phyloP scores from a whole-genome alignment of 768 basidiomycete genomes.

The Macrolepiota albuminosa region DNA sequence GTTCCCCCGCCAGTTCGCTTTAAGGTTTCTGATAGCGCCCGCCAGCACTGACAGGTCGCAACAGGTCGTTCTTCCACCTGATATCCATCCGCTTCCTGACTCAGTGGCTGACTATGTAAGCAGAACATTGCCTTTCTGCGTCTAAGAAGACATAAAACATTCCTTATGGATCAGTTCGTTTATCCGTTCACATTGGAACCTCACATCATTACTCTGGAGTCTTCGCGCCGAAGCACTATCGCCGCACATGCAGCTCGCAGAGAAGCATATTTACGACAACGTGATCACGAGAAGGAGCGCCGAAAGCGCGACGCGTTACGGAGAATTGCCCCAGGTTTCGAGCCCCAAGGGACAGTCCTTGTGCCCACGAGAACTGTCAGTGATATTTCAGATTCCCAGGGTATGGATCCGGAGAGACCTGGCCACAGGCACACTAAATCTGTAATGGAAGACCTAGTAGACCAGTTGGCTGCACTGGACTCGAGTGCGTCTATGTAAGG shows the following conservation, averaged over 20 bases:
- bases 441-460: slow-evolving; percentile 81
- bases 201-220: slow-evolving; percentile 73
- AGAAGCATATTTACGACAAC: slow-evolving; percentile 62
- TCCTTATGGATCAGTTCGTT: slow-evolving; percentile 63
- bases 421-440: slow-evolving; percentile 32
- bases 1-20: slow-evolving; percentile 70
- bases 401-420: slow-evolving; percentile 1
- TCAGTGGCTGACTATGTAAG: slow-evolving; percentile 83
- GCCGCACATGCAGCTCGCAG: slow-evolving; percentile 62
- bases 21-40: background rate
- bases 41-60: background rate
- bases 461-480: slow-evolving; percentile 71
- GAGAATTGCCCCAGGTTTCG: slow-evolving; percentile 81
- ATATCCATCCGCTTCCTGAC: slow-evolving; percentile 93
- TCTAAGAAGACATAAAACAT: background rate
- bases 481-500: slow-evolving; percentile 15
- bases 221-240: slow-evolving; percentile 63
- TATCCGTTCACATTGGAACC: slow-evolving; percentile 94
- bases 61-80: slow-evolving; percentile 81
- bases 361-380: slow-evolving; percentile 42
- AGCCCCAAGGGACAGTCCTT: slow-evolving; percentile 56
- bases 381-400: slow-evolving; percentile 17
- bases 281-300: slow-evolving; percentile 75
- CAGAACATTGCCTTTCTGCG: background rate
- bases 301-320: slow-evolving; percentile 63